Evolutionary conservation across 2,329 filamentous ascomycete species (phyloP).

Genomic region (Xenoacremonium recifei): DNA sequence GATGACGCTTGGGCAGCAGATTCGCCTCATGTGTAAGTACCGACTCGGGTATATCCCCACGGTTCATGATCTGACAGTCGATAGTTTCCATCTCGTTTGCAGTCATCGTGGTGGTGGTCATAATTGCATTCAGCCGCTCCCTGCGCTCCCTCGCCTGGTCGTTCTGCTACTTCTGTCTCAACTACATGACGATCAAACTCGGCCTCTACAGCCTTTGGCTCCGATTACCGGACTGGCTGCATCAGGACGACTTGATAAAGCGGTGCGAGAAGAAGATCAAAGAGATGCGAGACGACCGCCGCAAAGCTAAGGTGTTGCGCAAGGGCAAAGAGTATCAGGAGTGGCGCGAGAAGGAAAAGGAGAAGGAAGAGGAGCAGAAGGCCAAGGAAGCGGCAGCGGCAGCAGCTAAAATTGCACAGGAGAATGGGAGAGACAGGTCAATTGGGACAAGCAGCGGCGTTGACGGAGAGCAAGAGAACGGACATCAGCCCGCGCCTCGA

Average conservation of each 20-base stretch:
- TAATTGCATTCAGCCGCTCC: slow-evolving; percentile 8
- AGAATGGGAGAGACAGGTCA: neutral
- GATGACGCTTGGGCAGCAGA: slow-evolving; percentile 13
- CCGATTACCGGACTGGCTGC: slow-evolving; percentile 1
- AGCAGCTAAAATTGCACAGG: too few species aligned
- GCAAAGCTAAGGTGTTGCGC: neutral
- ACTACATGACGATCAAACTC: slow-evolving; percentile 8
- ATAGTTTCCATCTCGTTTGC: slow-evolving; percentile 5
- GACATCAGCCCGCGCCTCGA: too few species aligned
- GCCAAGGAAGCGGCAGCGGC: too few species aligned
- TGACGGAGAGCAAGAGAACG: neutral
- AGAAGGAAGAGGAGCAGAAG: neutral
- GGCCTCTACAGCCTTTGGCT: slow-evolving; percentile 9
- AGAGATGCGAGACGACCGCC: slow-evolving; percentile 3
- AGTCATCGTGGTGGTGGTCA: slow-evolving; percentile 8
- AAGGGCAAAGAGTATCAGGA: neutral
- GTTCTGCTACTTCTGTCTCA: slow-evolving; percentile 2
- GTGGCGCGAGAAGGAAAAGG: neutral
- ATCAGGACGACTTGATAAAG: slow-evolving; percentile 1
- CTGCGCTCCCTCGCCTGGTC: slow-evolving; percentile 3
- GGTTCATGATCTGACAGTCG: neutral
- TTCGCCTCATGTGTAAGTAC: slow-evolving; percentile 2
- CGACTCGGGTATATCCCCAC: slow-evolving; percentile 14
- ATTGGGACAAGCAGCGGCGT: neutral
- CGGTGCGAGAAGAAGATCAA: slow-evolving; percentile 4